phyloP scores from a whole-genome alignment of 441 rosid species.

The Syzygium syzygioides region DNA sequence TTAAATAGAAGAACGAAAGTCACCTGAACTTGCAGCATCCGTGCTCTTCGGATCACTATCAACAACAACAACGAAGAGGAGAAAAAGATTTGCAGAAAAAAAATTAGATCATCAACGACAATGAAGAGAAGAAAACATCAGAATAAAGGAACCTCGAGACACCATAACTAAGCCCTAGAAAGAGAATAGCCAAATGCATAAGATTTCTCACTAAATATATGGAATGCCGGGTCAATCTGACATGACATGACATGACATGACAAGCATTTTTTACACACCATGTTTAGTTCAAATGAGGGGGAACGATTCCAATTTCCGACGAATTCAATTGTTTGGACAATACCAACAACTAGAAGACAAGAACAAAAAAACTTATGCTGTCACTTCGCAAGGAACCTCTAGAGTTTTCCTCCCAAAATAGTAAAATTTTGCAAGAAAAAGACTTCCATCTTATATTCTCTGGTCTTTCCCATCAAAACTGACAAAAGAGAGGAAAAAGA shows the following conservation, averaged over 20 bases:
- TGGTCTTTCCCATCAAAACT: not conserved
- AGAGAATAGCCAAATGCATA: not conserved
- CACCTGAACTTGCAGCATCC: slow-evolving; percentile 47
- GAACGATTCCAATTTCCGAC: not conserved
- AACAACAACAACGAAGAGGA: slow-evolving; percentile 52
- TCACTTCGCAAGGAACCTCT: not conserved
- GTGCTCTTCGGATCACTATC: slow-evolving; percentile 37
- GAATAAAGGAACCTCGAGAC: not conserved
- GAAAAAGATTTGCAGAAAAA: not conserved
- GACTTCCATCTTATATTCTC: not conserved
- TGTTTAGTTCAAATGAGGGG: not conserved
- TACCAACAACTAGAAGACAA: not conserved
- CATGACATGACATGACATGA: not conserved
- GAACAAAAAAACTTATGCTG: not conserved
- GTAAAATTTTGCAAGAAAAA: not conserved
- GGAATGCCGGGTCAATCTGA: not conserved
- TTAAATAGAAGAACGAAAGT: no score
- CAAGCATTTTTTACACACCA: not conserved
- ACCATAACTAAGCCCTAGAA: not conserved
- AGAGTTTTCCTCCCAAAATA: not conserved
- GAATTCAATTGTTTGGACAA: not conserved
- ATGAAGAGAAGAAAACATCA: not conserved
- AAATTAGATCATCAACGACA: not conserved
- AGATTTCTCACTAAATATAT: not conserved
- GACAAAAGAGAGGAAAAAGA: not conserved